phyloP scores from a whole-genome alignment of 2,329 filamentous ascomycete species.

The Stemphylium vesicarium region DNA sequence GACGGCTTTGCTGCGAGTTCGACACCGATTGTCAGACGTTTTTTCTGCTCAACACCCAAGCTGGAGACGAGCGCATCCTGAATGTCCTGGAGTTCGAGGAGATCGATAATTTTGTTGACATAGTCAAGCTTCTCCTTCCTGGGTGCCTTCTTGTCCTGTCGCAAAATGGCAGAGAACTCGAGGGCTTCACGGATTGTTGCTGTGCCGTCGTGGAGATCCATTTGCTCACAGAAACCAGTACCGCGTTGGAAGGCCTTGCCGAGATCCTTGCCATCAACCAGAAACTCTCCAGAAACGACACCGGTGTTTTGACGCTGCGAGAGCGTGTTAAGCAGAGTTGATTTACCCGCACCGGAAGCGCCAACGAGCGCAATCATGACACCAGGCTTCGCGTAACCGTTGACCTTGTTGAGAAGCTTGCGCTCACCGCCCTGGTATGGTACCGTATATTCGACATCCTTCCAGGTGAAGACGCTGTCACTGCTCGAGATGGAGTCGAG shows the following conservation, averaged over 20 bases:
- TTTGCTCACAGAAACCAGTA: conserved; percentile 75
- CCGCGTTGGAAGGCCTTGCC: conserved; percentile 67
- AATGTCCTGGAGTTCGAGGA: conserved; percentile 69
- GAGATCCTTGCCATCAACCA: conserved; percentile 70
- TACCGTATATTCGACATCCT: conserved; percentile 68
- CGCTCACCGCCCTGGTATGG: conserved; percentile 69
- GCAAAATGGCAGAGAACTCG: conserved; percentile 70
- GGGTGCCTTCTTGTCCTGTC: conserved; percentile 63
- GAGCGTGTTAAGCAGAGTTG: conserved; percentile 78
- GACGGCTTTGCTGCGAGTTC: conserved; percentile 68
- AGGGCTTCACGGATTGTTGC: conserved; percentile 72
- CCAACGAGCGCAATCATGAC: conserved; percentile 83
- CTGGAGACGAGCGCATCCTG: conserved; percentile 71
- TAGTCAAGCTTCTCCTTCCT: conserved; percentile 69
- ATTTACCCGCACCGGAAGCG: conserved; percentile 82
- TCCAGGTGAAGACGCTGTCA: conserved; percentile 49
- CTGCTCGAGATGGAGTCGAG: conserved; percentile 47
- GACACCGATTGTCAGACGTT: conserved; percentile 75
- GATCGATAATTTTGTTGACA: conserved; percentile 69
- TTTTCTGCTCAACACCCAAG: conserved; percentile 72
- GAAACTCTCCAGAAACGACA: conserved; percentile 70
- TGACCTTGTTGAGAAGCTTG: conserved; percentile 71
- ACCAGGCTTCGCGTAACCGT: conserved; percentile 80
- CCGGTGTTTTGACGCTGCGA: conserved; percentile 74
- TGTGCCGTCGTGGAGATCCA: conserved; percentile 73